Evolutionary conservation across 2,329 filamentous ascomycete genomes (phyloP).

Genomic region (Lachnellula occidentalis): DNA sequence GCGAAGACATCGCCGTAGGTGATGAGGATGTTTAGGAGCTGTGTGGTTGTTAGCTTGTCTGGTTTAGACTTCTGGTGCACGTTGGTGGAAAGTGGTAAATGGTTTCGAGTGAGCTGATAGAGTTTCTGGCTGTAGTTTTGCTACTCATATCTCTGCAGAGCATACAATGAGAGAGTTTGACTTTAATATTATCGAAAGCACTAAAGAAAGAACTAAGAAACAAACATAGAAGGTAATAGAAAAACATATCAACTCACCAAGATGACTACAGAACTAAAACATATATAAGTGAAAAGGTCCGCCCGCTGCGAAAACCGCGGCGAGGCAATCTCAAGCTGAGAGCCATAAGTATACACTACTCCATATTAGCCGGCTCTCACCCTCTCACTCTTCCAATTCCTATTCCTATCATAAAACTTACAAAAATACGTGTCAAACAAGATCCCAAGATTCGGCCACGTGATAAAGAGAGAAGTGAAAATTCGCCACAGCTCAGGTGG

Average conservation of each 20-base stretch:
- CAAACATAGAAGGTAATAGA: background rate
- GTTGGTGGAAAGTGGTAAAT: too few species aligned
- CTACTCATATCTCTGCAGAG: too few species aligned
- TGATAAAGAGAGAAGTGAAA: slow-evolving; percentile 26
- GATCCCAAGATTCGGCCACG: slow-evolving; percentile 34
- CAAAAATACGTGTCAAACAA: slow-evolving; percentile 61
- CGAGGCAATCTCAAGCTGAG: slow-evolving; percentile 51
- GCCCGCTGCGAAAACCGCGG: slow-evolving; percentile 53
- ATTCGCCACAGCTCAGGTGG: slow-evolving; percentile 31
- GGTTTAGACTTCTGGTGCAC: background rate
- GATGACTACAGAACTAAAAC: slow-evolving; percentile 54
- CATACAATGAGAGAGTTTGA: too few species aligned
- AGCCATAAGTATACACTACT: slow-evolving; percentile 57
- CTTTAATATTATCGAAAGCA: too few species aligned
- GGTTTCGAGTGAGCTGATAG: too few species aligned
- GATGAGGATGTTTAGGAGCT: slow-evolving; percentile 46
- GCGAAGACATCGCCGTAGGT: slow-evolving; percentile 42
- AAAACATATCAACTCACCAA: slow-evolving; percentile 46
- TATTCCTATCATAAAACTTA: slow-evolving; percentile 31
- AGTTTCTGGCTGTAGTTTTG: too few species aligned
- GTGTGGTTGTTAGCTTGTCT: slow-evolving; percentile 27
- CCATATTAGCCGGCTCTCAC: slow-evolving; percentile 28
- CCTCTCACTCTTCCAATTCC: background rate
- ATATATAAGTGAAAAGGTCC: slow-evolving; percentile 57
- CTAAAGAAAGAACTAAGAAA: background rate